phyloP scores from a whole-genome alignment of 176 grass and related monocot species.

The Elymus sibiricus region DNA sequence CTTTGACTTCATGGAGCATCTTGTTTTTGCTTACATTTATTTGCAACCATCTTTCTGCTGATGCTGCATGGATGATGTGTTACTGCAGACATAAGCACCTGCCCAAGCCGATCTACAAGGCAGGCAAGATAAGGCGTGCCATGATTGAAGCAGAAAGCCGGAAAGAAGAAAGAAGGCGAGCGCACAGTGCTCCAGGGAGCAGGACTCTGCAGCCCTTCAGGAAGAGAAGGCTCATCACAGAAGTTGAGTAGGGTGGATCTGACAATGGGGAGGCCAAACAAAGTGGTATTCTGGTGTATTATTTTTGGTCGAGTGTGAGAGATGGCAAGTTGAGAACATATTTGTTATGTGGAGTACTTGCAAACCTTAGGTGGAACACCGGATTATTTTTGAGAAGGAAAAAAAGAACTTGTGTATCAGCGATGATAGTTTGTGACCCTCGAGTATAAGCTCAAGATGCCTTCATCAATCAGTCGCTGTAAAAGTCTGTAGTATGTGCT shows the following conservation, averaged over 20 bases:
- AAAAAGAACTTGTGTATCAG: not conserved
- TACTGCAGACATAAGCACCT: constrained; percentile 75
- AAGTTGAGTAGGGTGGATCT: constrained; percentile 51
- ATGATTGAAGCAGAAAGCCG: constrained; percentile 74
- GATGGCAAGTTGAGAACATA: not conserved
- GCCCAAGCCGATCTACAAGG: constrained; percentile 90
- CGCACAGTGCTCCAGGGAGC: constrained; percentile 81
- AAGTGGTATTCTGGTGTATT: not conserved
- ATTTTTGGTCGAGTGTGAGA: not conserved
- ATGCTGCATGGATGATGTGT: not conserved
- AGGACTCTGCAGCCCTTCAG: constrained; percentile 67
- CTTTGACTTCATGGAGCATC: not conserved
- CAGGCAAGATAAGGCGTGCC: constrained; percentile 54
- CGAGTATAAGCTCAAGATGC: not conserved
- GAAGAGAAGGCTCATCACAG: constrained; percentile 88
- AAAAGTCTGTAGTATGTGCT: not conserved
- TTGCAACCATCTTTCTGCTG: not conserved
- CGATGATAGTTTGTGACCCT: not conserved
- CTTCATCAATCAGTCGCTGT: not conserved
- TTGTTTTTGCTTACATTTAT: not conserved
- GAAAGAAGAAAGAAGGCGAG: constrained; percentile 57
- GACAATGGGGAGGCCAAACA: not conserved
- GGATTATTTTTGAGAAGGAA: not conserved
- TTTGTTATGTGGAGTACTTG: not conserved
- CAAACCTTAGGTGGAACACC: not conserved